Evolutionary conservation across 768 basidiomycete genomes (phyloP).

Genomic region (Stropharia rugosoannulata): DNA sequence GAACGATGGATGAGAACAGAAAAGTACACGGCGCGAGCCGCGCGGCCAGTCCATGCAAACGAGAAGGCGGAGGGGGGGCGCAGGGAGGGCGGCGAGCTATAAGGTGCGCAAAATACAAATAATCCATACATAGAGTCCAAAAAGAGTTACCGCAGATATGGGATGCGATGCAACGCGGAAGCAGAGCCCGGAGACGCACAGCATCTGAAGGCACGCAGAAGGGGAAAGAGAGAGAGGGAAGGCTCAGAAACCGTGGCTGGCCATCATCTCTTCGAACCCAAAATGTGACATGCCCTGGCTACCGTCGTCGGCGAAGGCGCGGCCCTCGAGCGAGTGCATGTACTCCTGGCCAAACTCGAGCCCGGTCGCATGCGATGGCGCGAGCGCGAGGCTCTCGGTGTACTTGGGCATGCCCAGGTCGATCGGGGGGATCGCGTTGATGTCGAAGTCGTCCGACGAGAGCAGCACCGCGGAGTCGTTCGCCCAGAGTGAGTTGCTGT

Average conservation of each 20-base stretch:
- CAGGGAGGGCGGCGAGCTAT: slow-evolving; percentile 7
- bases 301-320: slow-evolving; percentile 22
- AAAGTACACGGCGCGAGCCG: slow-evolving; percentile 9
- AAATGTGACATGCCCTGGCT: slow-evolving; percentile 24
- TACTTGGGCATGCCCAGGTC: slow-evolving; percentile 55
- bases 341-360: slow-evolving; percentile 33
- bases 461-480: slow-evolving; percentile 35
- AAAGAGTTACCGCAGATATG: slow-evolving; percentile 4
- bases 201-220: slow-evolving; percentile 24
- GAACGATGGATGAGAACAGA: slow-evolving; percentile 14
- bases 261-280: slow-evolving; percentile 44
- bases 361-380: slow-evolving; percentile 19
- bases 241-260: slow-evolving; percentile 29
- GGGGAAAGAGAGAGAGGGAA: not conserved
- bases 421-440: slow-evolving; percentile 63
- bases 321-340: slow-evolving; percentile 26
- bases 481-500: slow-evolving; percentile 28
- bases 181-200: slow-evolving; percentile 31
- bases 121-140: slow-evolving; percentile 29
- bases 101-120: slow-evolving; percentile 25
- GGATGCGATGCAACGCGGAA: slow-evolving; percentile 4
- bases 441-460: slow-evolving; percentile 62
- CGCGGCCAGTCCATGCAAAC: slow-evolving; percentile 6
- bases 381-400: slow-evolving; percentile 24
- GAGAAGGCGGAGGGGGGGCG: slow-evolving; percentile 6